Conservation (phyloP, 371 early-diverging fungal species). For the Sporodiniella umbellata region DNA sequence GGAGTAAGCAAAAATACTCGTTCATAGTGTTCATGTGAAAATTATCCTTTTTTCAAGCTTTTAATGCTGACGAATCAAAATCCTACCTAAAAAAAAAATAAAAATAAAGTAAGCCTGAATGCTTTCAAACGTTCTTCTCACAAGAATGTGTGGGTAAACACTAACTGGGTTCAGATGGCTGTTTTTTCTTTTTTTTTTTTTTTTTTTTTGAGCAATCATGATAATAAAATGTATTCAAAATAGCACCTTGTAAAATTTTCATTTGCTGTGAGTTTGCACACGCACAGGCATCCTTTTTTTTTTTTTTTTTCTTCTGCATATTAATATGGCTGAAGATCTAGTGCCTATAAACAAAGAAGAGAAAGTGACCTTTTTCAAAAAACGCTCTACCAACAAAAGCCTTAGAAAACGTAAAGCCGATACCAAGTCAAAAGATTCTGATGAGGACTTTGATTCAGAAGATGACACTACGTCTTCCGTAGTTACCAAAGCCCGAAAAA, state of each 20-base stretch:
- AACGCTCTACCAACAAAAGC: slow-evolving; percentile 51
- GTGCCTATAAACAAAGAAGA: slow-evolving; percentile 9
- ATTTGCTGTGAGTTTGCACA: too few relatives aligned
- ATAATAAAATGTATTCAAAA: too few relatives aligned
- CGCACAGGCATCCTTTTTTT: background rate
- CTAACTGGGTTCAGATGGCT: too few relatives aligned
- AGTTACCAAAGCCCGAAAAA: slow-evolving; percentile 49
- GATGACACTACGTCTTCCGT: slow-evolving; percentile 37
- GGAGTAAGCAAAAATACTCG: slow-evolving; percentile 18
- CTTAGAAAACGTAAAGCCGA: slow-evolving; percentile 49
- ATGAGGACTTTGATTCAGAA: slow-evolving; percentile 40
- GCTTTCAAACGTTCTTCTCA: too few relatives aligned
- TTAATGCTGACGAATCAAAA: slow-evolving; percentile 23
- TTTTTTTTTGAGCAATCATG: too few relatives aligned
- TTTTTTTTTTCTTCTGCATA: background rate
- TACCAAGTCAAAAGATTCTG: slow-evolving; percentile 23
- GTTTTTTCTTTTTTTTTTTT: too few relatives aligned
- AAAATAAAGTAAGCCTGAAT: too few relatives aligned
- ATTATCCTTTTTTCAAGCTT: slow-evolving; percentile 14
- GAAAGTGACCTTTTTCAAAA: slow-evolving; percentile 58
- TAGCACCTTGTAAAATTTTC: too few relatives aligned
- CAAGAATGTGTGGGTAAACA: too few relatives aligned
- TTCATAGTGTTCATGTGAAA: slow-evolving; percentile 11
- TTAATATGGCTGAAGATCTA: slow-evolving; percentile 6
- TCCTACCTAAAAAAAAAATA: background rate